These are phyloP conservation scores for Galium porrigens DNA, from an alignment of 305 asterid species.

Conservation along the genomic window DNA sequence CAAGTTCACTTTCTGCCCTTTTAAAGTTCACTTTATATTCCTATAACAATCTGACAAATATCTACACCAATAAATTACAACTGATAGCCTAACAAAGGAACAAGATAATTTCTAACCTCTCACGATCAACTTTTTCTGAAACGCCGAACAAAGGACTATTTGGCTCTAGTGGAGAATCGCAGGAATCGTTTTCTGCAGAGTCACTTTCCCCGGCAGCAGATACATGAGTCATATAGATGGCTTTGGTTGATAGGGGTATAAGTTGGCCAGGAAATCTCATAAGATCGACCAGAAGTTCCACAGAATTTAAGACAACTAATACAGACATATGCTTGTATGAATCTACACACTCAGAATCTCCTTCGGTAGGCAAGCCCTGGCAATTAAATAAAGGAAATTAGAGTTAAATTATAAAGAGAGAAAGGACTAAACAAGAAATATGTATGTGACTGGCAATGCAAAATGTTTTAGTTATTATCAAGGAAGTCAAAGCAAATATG, in stretches of 20 bases:
- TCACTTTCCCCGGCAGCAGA: slow-evolving; percentile 99
- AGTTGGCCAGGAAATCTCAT: slow-evolving; percentile 96
- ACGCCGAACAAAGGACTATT: slow-evolving; percentile 89
- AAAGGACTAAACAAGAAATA: slow-evolving; percentile 2
- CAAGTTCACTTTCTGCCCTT: not conserved
- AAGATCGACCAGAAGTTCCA: slow-evolving; percentile 77
- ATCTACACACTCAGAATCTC: slow-evolving; percentile 68
- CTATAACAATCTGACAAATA: slow-evolving; percentile 2
- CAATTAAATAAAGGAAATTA: slow-evolving; percentile 11
- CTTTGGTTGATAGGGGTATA: slow-evolving; percentile 74
- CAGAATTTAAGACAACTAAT: slow-evolving; percentile 68
- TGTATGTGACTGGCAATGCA: slow-evolving; percentile 5
- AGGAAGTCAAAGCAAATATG: not conserved
- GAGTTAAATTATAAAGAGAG: slow-evolving; percentile 7
- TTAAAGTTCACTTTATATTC: not conserved
- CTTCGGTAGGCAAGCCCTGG: slow-evolving; percentile 93
- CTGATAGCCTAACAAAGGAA: slow-evolving; percentile 2
- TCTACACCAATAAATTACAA: slow-evolving; percentile 1
- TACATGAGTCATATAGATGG: slow-evolving; percentile 77
- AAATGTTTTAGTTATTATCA: not conserved
- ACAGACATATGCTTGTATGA: slow-evolving; percentile 91
- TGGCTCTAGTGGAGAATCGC: slow-evolving; percentile 98
- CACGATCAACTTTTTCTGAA: slow-evolving; percentile 65
- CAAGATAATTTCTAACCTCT: slow-evolving; percentile 36
- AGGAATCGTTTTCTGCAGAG: slow-evolving; percentile 98